phyloP scores from a whole-genome alignment of 148 eudicot species.

The Rhododendron mucronatum region DNA sequence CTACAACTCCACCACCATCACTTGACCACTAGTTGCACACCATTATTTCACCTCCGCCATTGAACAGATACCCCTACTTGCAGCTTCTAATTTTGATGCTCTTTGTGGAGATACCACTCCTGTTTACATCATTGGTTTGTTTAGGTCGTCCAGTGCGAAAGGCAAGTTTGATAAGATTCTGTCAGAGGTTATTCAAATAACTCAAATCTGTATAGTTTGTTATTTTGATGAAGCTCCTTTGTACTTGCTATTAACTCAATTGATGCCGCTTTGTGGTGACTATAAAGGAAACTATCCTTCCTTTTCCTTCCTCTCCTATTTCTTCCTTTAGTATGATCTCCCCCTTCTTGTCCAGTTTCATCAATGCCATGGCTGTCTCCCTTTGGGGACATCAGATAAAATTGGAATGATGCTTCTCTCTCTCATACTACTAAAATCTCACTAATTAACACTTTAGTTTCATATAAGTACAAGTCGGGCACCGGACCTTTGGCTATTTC shows the following conservation, averaged over 20 bases:
- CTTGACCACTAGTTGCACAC: too few species aligned
- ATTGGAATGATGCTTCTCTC: too few species aligned
- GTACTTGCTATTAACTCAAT: neutral
- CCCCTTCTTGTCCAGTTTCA: too few species aligned
- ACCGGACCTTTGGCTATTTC: too few species aligned
- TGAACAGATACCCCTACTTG: slow-evolving; percentile 47
- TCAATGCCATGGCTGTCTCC: too few species aligned
- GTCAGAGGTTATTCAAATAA: slow-evolving; percentile 41
- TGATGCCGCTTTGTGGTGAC: neutral
- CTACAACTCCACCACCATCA: too few species aligned
- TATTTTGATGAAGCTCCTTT: neutral
- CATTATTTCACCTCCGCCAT: too few species aligned
- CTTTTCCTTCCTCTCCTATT: neutral
- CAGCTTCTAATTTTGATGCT: slow-evolving; percentile 49
- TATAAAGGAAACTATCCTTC: neutral
- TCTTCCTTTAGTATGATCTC: neutral
- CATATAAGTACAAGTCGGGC: too few species aligned
- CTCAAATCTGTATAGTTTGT: neutral
- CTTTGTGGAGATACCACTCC: slow-evolving; percentile 69
- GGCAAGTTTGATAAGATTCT: slow-evolving; percentile 52
- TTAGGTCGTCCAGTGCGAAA: slow-evolving; percentile 55
- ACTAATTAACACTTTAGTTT: too few species aligned
- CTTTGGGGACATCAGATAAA: too few species aligned
- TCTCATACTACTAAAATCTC: too few species aligned
- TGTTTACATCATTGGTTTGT: slow-evolving; percentile 81